Evolutionary conservation across 2,329 filamentous ascomycete species (phyloP).

Genomic region (Colletotrichum kahawae): DNA sequence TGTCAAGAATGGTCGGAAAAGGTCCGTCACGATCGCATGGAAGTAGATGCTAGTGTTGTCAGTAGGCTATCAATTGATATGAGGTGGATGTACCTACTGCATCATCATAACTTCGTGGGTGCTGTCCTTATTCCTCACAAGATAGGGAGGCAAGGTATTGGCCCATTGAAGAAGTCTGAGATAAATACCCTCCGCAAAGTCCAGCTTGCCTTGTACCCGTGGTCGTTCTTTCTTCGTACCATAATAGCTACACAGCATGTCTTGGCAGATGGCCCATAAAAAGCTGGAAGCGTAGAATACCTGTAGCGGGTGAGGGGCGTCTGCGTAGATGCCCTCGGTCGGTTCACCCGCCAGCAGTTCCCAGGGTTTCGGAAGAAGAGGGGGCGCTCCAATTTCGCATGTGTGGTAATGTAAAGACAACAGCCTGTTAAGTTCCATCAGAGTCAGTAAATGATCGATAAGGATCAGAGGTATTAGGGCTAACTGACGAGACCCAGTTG

Average conservation of each 20-base stretch:
- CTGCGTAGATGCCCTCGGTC: not conserved
- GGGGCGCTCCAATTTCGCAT: not conserved
- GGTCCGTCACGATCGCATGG: not conserved
- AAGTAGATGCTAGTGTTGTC: not conserved
- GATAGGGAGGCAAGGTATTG: not conserved
- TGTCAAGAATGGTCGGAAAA: not conserved
- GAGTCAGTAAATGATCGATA: not conserved
- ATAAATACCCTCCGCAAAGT: not conserved
- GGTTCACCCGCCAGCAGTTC: not conserved
- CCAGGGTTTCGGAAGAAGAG: not conserved
- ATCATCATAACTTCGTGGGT: not conserved
- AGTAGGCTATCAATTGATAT: not conserved
- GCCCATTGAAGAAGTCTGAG: not conserved
- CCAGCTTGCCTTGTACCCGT: not conserved
- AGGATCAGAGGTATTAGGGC: no score
- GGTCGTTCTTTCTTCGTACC: no score
- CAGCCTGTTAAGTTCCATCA: not conserved
- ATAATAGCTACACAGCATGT: not conserved
- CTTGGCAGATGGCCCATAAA: not conserved
- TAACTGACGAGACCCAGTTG: slow-evolving; percentile 20
- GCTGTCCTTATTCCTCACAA: not conserved
- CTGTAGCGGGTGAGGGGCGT: not conserved
- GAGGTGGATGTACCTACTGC: not conserved
- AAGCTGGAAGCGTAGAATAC: not conserved
- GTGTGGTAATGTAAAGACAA: not conserved